Base-by-base conservation (phyloP, 495 filamentous ascomycete genomes). In the Aspergillus panamensis region DNA sequence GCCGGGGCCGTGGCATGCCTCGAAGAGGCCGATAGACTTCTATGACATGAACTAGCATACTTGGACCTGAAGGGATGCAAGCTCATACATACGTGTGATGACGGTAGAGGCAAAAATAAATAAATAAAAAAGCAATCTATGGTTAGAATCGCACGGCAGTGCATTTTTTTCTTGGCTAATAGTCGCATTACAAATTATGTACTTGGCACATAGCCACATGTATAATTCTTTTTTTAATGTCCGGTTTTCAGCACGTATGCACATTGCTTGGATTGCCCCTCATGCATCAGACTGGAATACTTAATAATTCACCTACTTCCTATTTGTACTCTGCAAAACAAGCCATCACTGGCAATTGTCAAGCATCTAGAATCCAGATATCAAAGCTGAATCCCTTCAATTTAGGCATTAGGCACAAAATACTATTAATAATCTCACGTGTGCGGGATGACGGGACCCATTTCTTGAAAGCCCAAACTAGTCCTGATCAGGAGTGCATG, bases 1-100 rank as follows among this genome's bases (percentile, higher is more conserved):
- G 88, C 55, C 80, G 92, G 65, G 92, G 92, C 58, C 82, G 92
- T 59, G 92, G 93, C 51, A 96, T 98, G 91, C 94, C 94, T 35
- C 70, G 73, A 50, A 65, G 72, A 25, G 66, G 67, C 20, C 65
- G 65, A 66, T 72, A 69, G 64, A 73, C 33, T 62, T 62, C 9
- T 33, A 16, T 16, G 16, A 53, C 35, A 31, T 48, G 32, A 54
- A 25, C 25, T 25, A 43, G 45, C 19, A 30, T 40, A n/a, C 50
- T 25, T 58, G 48, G 39, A 35, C 17, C 30, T 35, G 19, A 53
- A 32, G 33, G 47, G 30, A 35, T 19, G 44, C 35, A 51, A 20
- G 29, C 42, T 19, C 8, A 45, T 45, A 19, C 14, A 6, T 31
- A 30, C 13, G 9, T 49, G 12, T 16, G 42, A 16, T 14, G 16